Percentiles rank a stretch among this genome's conserved stretches.
phyloP scores from a whole-genome alignment of 2,329 filamentous ascomycete genomes.

The Hawksworthiomyces lignivorus region DNA sequence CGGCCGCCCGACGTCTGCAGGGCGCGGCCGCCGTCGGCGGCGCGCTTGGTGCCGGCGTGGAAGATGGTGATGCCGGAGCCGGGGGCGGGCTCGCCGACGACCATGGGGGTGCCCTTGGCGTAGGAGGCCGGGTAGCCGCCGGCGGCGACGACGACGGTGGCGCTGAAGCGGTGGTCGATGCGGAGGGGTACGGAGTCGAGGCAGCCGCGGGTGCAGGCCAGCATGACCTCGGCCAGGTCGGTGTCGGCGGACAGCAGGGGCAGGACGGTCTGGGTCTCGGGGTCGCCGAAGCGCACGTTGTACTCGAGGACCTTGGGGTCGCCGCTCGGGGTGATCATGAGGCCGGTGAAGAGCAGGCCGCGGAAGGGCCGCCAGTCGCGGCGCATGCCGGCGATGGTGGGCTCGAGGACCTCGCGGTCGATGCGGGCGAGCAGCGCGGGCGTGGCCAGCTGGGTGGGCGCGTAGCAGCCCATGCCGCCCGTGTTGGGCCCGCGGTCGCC shows the following conservation, averaged over 20 bases:
- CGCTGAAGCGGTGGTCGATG: constrained; percentile 63
- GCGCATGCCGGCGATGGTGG: constrained; percentile 83
- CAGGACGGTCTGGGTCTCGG: constrained; percentile 81
- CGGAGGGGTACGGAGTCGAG: constrained; percentile 63
- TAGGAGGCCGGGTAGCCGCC: constrained; percentile 86
- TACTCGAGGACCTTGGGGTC: constrained; percentile 76
- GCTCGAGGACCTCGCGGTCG: constrained; percentile 75
- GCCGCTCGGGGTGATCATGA: constrained; percentile 81
- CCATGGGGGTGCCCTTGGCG: constrained; percentile 63
- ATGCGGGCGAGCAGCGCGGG: constrained; percentile 69
- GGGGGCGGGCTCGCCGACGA: constrained; percentile 35
- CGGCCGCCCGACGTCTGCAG: constrained; percentile 77
- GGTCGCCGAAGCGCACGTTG: constrained; percentile 88
- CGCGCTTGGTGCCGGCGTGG: constrained; percentile 76
- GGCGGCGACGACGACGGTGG: constrained; percentile 89
- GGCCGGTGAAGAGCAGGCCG: constrained; percentile 77
- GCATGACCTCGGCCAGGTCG: constrained; percentile 82
- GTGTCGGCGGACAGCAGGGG: constrained; percentile 69
- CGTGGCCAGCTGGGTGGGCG: constrained; percentile 74
- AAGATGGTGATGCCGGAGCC: constrained; percentile 65
- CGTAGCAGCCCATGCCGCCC: constrained; percentile 96
- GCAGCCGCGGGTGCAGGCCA: constrained; percentile 70
- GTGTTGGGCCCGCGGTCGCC: constrained; percentile 89
- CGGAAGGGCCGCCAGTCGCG: constrained; percentile 66
- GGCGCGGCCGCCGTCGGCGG: constrained; percentile 39